phyloP scores from a whole-genome alignment of 208 protist species.

The Porcisia deanei region DNA sequence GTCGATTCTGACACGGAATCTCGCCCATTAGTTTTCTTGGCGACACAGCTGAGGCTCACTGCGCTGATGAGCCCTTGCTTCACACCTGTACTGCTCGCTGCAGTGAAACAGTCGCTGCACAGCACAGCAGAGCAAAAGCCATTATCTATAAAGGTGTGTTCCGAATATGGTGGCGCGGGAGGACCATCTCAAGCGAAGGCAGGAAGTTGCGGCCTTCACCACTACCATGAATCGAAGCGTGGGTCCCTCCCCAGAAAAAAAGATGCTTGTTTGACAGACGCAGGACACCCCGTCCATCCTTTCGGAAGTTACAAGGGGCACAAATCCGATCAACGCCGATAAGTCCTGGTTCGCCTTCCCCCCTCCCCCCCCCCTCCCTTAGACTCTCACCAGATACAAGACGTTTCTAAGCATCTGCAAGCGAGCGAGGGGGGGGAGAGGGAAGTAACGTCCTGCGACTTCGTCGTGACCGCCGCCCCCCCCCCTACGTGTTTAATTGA shows the following conservation, averaged over 20 bases:
- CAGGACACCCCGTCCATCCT: background rate
- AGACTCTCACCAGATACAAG: background rate
- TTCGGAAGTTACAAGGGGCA: background rate
- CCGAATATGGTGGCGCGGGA: background rate
- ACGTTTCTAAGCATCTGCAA: background rate
- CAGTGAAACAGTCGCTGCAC: background rate
- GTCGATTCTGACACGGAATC: background rate
- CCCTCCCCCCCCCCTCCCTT: background rate
- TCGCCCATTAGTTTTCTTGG: too few relatives aligned
- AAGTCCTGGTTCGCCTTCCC: too few relatives aligned
- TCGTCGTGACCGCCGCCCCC: too few relatives aligned
- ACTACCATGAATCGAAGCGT: background rate
- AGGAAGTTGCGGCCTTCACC: background rate
- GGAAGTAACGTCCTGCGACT: too few relatives aligned
- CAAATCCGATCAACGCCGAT: background rate
- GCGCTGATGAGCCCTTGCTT: background rate
- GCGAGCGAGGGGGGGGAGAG: background rate
- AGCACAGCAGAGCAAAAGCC: background rate
- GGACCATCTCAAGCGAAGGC: background rate
- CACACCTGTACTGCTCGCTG: background rate
- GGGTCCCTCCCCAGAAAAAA: background rate
- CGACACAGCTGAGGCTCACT: background rate
- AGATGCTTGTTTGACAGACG: background rate
- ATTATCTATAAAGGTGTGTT: background rate
- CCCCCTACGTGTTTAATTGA: too few relatives aligned